Conservation (phyloP, 2,329 filamentous ascomycete genomes). For the Penicillium sp. region DNA sequence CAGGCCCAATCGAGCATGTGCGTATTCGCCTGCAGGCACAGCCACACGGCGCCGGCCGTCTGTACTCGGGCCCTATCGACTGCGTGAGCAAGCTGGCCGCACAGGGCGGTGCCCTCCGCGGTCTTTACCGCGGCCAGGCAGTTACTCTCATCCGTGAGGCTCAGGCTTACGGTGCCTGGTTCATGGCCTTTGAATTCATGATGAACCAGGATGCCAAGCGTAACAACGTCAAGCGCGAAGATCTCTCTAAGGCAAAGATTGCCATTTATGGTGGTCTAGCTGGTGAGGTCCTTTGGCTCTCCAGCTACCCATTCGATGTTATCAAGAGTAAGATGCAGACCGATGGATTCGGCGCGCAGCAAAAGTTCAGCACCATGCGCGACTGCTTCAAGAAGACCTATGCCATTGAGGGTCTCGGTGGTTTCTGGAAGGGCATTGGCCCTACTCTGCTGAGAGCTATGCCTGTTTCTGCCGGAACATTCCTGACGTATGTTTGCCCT, state of each 20-base stretch:
- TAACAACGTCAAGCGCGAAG: conserved; percentile 71
- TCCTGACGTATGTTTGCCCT: conserved; percentile 65
- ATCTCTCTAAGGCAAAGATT: conserved; percentile 80
- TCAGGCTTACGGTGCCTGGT: conserved; percentile 95
- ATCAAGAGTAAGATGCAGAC: conserved; percentile 99
- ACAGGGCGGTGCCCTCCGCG: conserved; percentile 66
- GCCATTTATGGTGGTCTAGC: conserved; percentile 90
- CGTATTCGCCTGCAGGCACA: conserved; percentile 95
- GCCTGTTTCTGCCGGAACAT: conserved; percentile 97
- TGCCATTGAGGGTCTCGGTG: conserved; percentile 70
- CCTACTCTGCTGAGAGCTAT: conserved; percentile 91
- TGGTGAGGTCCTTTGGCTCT: conserved; percentile 89
- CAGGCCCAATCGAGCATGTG: conserved; percentile 92
- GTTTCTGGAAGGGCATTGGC: conserved; percentile 93
- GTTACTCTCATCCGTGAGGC: conserved; percentile 88
- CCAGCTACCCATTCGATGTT: conserved; percentile 93
- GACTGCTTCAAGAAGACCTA: conserved; percentile 87
- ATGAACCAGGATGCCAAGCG: conserved; percentile 87
- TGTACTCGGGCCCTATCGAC: conserved; percentile 84
- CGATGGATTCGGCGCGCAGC: conserved; percentile 75
- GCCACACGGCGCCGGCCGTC: conserved; percentile 74
- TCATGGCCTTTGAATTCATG: conserved; percentile 89
- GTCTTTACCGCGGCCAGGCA: conserved; percentile 81
- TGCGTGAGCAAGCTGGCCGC: conserved; percentile 81
- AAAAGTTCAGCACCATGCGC: conserved; percentile 77